Evolutionary conservation across 768 basidiomycete genomes (phyloP), one percentile per base, ranked within the genome.

Genomic region (Phaeolepiota aurea): DNA sequence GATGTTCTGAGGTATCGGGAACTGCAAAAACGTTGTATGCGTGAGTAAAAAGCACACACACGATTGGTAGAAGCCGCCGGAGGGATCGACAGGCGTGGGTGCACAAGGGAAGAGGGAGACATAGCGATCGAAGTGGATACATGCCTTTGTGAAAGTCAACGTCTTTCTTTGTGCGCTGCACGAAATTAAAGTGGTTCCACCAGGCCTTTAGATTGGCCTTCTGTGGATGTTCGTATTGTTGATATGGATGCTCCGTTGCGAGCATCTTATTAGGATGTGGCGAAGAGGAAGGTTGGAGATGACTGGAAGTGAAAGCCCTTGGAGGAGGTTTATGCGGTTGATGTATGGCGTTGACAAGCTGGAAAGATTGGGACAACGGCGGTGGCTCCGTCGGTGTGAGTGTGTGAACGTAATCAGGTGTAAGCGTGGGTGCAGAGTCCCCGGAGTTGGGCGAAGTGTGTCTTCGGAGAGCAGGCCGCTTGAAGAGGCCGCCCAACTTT

Each of bases 121-220:
- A 35, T 35, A 35, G 33, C n/a, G n/a, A n/a, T n/a, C n/a, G n/a
- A n/a, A n/a, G n/a, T n/a, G 7, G 7, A 5, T 14, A 57, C 68
- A 40, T 34, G 72, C 76, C 67, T 54, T 59, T 54, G 52, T 57
- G 52, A 31, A 58, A 45, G 21, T 63, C 74, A 3, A 59, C 61
- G 18, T 77, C 69, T 50, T 74, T 80, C 65, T 79, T 86, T 12
- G 68, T 47, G 48, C 68, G 74, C 56, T 83, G 82, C 1, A 71
- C 67, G 45, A 77, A 72, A 2, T 75, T 78, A 49, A 90, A 86
- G 48, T 79, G 76, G 34, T 76, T 72, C 82, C 87, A 87, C 87
- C 88, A 91, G 7, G 86, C 74, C 64, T 79, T 83, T 37, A 87
- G 74, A 44, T 63, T 75, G 1, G 77, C 74, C 46, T 70, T 80